Percentiles rank a stretch among this genome's conserved stretches.
phyloP scores from a whole-genome alignment of 169 alveolate species.

The Cryptosporidium sp. region DNA sequence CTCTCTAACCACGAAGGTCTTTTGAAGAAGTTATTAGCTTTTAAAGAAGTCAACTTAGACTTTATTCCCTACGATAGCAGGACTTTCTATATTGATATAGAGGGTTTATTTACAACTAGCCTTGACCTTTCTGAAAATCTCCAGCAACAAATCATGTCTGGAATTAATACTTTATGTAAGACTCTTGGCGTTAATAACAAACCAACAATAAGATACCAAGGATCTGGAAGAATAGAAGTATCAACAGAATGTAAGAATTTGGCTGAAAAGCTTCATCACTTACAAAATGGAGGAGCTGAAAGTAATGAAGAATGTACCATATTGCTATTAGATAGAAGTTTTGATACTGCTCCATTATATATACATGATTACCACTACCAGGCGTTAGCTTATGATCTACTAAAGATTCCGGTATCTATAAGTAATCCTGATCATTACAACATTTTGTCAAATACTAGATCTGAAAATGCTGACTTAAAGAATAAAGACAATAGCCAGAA shows the following conservation, averaged over 20 bases:
- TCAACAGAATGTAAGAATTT: slow-evolving; percentile 10
- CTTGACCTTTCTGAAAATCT: slow-evolving; percentile 22
- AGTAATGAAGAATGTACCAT: slow-evolving; percentile 70
- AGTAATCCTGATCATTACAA: slow-evolving; percentile 1
- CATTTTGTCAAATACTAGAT: neutral
- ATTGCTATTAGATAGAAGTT: slow-evolving; percentile 82
- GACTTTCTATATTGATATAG: slow-evolving; percentile 76
- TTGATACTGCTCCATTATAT: slow-evolving; percentile 82
- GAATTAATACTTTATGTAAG: slow-evolving; percentile 61
- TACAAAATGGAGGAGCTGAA: slow-evolving; percentile 35
- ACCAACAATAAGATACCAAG: slow-evolving; percentile 54
- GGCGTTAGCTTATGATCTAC: slow-evolving; percentile 84
- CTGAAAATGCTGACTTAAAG: neutral
- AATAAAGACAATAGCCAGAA: neutral
- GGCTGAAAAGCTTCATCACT: slow-evolving; percentile 33
- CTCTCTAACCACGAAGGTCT: slow-evolving; percentile 1
- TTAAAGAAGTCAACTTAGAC: slow-evolving; percentile 80
- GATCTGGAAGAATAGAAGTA: slow-evolving; percentile 17
- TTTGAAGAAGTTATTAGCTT: slow-evolving; percentile 17
- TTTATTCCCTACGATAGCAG: slow-evolving; percentile 84
- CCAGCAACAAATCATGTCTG: slow-evolving; percentile 20
- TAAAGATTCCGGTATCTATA: slow-evolving; percentile 76
- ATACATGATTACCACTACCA: slow-evolving; percentile 87
- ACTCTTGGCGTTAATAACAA: slow-evolving; percentile 44
- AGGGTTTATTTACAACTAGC: slow-evolving; percentile 19